Evolutionary conservation across 1,139 yeast species (phyloP).

Genomic region (Debaryomycetaceae sp.): DNA sequence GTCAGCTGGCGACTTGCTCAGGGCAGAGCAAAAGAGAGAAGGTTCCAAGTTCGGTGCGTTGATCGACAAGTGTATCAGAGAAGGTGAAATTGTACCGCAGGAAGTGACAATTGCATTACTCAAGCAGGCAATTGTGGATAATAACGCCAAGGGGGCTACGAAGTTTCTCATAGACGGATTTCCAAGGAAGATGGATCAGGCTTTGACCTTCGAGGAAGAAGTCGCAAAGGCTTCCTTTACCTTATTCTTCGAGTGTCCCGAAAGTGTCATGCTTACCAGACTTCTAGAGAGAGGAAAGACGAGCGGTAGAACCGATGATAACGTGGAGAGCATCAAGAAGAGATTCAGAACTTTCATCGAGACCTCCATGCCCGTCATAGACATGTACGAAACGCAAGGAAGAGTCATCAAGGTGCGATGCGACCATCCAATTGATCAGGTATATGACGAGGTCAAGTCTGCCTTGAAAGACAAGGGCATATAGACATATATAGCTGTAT

Average conservation of each 20-base stretch:
- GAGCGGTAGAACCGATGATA: conserved; percentile 91
- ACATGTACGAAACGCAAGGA: conserved; percentile 69
- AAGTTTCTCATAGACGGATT: conserved; percentile 89
- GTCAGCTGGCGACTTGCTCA: conserved; percentile 89
- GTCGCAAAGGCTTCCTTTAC: conserved; percentile 77
- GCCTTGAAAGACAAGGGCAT: conserved; percentile 51
- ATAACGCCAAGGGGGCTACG: conserved; percentile 45
- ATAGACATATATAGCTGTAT: not conserved
- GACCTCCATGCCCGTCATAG: conserved; percentile 93
- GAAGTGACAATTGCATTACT: conserved; percentile 86
- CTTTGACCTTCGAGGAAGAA: conserved; percentile 79
- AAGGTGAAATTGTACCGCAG: conserved; percentile 92
- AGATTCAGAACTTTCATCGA: conserved; percentile 83
- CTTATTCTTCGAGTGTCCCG: conserved; percentile 92
- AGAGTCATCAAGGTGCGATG: conserved; percentile 80
- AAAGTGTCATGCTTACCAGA: conserved; percentile 79
- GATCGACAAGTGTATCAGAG: conserved; percentile 78
- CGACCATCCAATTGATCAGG: conserved; percentile 75
- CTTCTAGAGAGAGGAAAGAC: conserved; percentile 90
- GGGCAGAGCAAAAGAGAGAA: conserved; percentile 84
- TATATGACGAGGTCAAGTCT: conserved; percentile 64
- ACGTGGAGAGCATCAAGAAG: conserved; percentile 83
- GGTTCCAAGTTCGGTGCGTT: conserved; percentile 84
- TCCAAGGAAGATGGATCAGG: conserved; percentile 99
- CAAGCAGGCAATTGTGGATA: conserved; percentile 70